Conservation (phyloP, 2,329 filamentous ascomycete genomes). For the Pyrenochaeta sp. region DNA sequence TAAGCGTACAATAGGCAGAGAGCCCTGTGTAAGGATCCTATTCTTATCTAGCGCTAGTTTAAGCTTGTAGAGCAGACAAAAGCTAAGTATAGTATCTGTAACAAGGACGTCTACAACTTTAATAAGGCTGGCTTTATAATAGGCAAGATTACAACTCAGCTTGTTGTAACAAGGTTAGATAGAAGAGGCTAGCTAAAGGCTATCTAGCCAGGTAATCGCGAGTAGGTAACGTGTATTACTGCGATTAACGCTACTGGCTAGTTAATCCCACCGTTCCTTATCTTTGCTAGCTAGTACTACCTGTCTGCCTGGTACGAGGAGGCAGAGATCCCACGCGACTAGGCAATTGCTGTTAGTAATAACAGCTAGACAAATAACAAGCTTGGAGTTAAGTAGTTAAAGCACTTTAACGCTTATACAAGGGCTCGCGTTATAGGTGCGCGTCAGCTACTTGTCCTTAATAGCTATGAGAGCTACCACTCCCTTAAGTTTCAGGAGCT, state of each 20-base stretch:
- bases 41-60: constrained; percentile 5
- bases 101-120: no score
- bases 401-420: constrained; percentile 7
- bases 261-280: constrained; percentile 3
- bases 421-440: constrained; percentile 1
- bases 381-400: constrained; percentile 28
- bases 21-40: constrained; percentile 2
- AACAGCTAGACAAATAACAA: constrained; percentile 48
- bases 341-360: constrained; percentile 25
- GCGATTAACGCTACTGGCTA: constrained; percentile 5
- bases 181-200: constrained; percentile 6
- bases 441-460: constrained; percentile 48
- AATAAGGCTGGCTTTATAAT: constrained; percentile 17
- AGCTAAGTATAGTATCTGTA: constrained; percentile 11
- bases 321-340: constrained; percentile 24
- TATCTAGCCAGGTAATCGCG: constrained; percentile 8
- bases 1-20: constrained; percentile 20
- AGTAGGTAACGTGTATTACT: constrained; percentile 6
- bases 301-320: constrained; percentile 14
- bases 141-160: constrained; percentile 7
- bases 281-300: constrained; percentile 5
- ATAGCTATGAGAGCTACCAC: constrained; percentile 48
- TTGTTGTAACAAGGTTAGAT: constrained; percentile 10
- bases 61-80: constrained; percentile 16
- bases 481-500: constrained; percentile 46